These are phyloP conservation scores for Oryza australiensis DNA, from an alignment of 176 grass and related monocot species.

Conservation along the genomic window DNA sequence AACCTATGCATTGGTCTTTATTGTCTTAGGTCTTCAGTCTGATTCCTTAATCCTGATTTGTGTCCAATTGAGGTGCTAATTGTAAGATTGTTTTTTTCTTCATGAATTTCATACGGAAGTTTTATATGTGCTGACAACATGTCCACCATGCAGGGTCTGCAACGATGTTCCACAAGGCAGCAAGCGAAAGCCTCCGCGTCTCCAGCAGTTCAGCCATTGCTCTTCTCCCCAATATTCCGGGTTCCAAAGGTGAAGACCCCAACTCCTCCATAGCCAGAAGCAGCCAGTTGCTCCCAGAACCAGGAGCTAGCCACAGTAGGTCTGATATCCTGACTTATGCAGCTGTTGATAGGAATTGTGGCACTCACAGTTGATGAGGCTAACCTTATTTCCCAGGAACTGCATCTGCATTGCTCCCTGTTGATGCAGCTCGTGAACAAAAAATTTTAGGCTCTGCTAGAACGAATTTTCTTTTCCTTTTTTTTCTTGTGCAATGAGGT, in stretches of 20 bases:
- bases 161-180: constrained; percentile 25
- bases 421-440: not conserved
- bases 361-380: not conserved
- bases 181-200: constrained; percentile 1
- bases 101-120: not conserved
- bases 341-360: constrained; percentile 22
- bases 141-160: constrained; percentile 14
- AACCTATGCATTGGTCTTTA: not conserved
- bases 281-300: not conserved
- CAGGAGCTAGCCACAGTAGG: not conserved
- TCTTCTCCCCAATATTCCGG: constrained; percentile 57
- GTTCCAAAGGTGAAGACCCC: constrained; percentile 54
- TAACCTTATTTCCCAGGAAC: not conserved
- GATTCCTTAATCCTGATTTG: not conserved
- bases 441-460: not conserved
- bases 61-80: not conserved
- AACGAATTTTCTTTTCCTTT: no score
- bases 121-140: constrained; percentile 2
- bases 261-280: not conserved
- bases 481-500: not conserved
- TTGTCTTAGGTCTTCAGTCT: no score
- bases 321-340: constrained; percentile 10
- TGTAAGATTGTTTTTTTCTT: not conserved
- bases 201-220: constrained; percentile 27
- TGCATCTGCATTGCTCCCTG: not conserved